Percentiles rank a stretch among this genome's conserved stretches.
Evolutionary conservation across 495 filamentous ascomycete genomes (phyloP).

Genomic region (Astrocystis sublimbata): DNA sequence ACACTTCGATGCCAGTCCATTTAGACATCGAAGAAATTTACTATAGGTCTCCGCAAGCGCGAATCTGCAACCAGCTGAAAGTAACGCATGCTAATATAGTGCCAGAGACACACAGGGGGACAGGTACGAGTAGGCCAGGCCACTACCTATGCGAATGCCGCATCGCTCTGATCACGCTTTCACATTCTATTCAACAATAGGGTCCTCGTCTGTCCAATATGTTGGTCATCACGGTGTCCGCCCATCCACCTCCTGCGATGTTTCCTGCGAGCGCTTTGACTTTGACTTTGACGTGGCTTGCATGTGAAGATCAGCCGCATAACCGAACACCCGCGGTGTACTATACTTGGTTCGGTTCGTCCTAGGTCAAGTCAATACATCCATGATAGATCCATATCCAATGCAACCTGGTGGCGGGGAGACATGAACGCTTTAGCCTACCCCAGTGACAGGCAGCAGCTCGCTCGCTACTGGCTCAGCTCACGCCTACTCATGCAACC

Average conservation of each 20-base stretch:
- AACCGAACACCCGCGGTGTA: background rate
- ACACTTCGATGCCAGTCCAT: background rate
- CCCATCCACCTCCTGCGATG: background rate
- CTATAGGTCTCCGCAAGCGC: background rate
- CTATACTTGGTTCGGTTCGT: background rate
- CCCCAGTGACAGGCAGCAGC: background rate
- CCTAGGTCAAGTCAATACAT: background rate
- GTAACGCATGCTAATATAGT: background rate
- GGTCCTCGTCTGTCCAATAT: background rate
- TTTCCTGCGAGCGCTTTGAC: background rate
- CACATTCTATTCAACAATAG: background rate
- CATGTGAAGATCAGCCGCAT: conserved; percentile 3
- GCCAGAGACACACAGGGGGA: background rate
- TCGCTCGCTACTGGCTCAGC: background rate
- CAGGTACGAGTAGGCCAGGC: background rate
- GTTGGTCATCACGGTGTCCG: background rate
- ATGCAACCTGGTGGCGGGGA: background rate
- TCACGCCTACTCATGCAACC: background rate
- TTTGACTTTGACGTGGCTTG: background rate
- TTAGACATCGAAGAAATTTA: background rate
- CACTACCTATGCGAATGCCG: background rate
- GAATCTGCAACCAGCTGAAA: too few relatives aligned
- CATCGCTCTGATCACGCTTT: background rate
- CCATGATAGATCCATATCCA: background rate
- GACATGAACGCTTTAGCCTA: background rate